Evolutionary conservation across 2,329 filamentous ascomycete genomes (phyloP), one percentile per base, ranked within the genome.

Genomic region (Trichoderma brevicompactum): DNA sequence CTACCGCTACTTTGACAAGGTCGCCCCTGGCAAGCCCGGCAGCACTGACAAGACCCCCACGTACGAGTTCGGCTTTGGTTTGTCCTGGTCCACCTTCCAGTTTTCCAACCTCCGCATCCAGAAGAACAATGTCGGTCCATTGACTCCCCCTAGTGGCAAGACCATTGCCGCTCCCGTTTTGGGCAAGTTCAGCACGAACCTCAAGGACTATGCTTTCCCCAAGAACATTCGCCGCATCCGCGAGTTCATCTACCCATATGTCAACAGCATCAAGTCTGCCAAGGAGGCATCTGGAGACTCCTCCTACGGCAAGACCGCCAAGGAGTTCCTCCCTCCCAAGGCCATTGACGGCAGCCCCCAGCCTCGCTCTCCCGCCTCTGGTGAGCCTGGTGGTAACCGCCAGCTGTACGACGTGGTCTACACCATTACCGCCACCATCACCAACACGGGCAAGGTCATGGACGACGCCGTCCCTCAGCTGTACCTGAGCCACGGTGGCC

Each of bases 51-150:
- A 53, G 49, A 85, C 86, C 1, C 91, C 92, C 1, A 85, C 91
- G 68, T 95, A 89, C 77, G 91, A 94, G 73, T 96, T 95, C 70
- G 92, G 92, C 7, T 91, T 85, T 72, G 92, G 92, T 64, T 80
- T 96, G 12, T 91, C 87, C 3, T 96, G 95, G 82, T 92, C 91
- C 1, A 92, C 84, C 2, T 94, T 96, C 73, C 76, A 85, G 62
- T 92, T 92, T 79, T 87, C 89, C n/a, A 81, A 91, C 74, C 78
- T 95, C 40, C 75, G 81, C 36, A 79, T 92, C 40, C 71, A 79
- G 69, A 83, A 84, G 70, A 76, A 78, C 54, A 71, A 79, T n/a
- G 81, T 80, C 1, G 75, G 74, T 19, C 72, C 80, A 0, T 92
- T 91, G 79, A 71, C 70, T 8, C 84, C 90, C 0, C 87, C 87